Evolutionary conservation across 192 early-diverging fungal genomes (phyloP), one percentile per base, ranked within the genome.

Genomic region (Coemansia interrupta): DNA sequence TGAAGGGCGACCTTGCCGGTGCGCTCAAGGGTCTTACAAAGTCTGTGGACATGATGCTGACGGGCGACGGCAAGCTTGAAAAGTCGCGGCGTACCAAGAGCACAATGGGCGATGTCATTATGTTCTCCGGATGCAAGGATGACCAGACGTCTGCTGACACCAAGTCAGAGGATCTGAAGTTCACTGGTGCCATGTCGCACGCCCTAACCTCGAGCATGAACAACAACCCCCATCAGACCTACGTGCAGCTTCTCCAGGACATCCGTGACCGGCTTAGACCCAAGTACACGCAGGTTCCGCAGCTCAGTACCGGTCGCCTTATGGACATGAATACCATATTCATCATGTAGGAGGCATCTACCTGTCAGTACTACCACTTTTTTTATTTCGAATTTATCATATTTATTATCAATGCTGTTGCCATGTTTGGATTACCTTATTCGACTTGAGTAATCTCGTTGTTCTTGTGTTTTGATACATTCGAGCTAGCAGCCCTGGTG

Each of bases 51-150:
- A 72, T 77, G 40, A 51, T 62, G 17, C 19, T 74, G 17, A 74
- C 66, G 13, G 80, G 74, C 28, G 68, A 73, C 67, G 56, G 62
- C 36, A 78, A 75, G 68, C 74, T 75, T 15, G 54, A 74, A 44
- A 60, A 60, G 38, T 44, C 68, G 22, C 68, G 66, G 12, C 53
- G 52, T 19, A 78, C 56, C 56, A 78, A 78, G 66, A 68, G 72
- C 58, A 70, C 72, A 36, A 53, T 78, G 68, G 89, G 87, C 14
- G 90, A 92, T 60, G 87, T 88, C 14, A 73, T 92, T 54, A 88
- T 88, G 90, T 86, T 92, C 56, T 87, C 85, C 54, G 90, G 90
- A 24, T 92, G 90, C 63, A 89, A 87, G 54, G 90, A 92, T 58
- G 80, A 81, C 51, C 89, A 92, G 65, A 92, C 90, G n/a, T 90